Evolutionary conservation across 2,329 filamentous ascomycete genomes (phyloP).

Genomic region (Clarireedia sp.): DNA sequence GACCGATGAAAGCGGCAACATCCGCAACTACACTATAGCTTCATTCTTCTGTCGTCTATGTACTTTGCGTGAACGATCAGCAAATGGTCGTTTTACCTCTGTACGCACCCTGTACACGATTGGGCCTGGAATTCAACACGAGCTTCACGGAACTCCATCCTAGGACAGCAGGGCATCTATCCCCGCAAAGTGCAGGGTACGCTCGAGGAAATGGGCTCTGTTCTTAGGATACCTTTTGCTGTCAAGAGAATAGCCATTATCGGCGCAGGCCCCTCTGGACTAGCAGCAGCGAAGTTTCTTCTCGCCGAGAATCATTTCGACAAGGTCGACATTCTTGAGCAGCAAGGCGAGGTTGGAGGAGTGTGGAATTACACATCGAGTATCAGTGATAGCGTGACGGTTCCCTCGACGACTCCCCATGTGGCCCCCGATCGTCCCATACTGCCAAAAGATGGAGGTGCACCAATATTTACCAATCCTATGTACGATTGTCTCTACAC

Average conservation of each 20-base stretch:
- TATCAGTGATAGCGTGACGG: constrained; percentile 37
- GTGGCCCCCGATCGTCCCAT: constrained; percentile 56
- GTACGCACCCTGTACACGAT: no score
- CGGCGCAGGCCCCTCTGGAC: constrained; percentile 73
- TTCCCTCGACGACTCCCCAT: constrained; percentile 64
- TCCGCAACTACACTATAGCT: neutral
- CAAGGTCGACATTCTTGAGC: constrained; percentile 72
- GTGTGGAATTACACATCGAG: constrained; percentile 70
- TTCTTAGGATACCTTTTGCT: constrained; percentile 17
- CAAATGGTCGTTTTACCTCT: no score
- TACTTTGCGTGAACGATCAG: no score
- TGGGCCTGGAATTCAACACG: no score
- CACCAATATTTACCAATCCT: constrained; percentile 64
- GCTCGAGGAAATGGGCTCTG: constrained; percentile 21
- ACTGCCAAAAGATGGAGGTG: constrained; percentile 32
- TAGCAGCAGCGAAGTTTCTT: constrained; percentile 75
- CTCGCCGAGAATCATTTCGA: constrained; percentile 62
- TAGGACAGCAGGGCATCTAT: no score
- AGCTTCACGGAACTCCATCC: no score
- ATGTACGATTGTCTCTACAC: constrained; percentile 78
- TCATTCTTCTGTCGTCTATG: no score
- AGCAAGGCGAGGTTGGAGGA: constrained; percentile 68
- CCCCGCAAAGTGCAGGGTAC: no score
- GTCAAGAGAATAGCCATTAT: constrained; percentile 65
- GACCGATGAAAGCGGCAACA: neutral